Evolutionary conservation across 306 rosid genomes (phyloP).

Genomic region (Malus domestica): ASM211411v1 NC_041797.1:17224001-17224500

Average conservation of each 20-base stretch:
- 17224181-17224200: not conserved
- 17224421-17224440: conserved; percentile 14
- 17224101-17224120: not conserved
- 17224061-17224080: conserved; percentile 1
- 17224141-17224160: too few relatives aligned
- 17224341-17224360: conserved; percentile 85
- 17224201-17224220: not conserved
- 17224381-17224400: conserved; percentile 67
- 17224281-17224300: not conserved
- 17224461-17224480: conserved; percentile 11
- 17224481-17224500: conserved; percentile 14
- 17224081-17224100: conserved; percentile 13
- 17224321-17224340: conserved; percentile 95
- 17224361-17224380: conserved; percentile 92
- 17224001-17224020: conserved; percentile 74
- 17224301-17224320: conserved; percentile 88
- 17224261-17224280: not conserved
- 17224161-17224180: not conserved
- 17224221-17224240: not conserved
- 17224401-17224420: conserved; percentile 9
- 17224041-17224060: conserved; percentile 80
- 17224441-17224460: not conserved
- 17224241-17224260: not conserved
- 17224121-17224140: too few relatives aligned
- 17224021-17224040: conserved; percentile 99